Evolutionary conservation across 1,284 basidiomycete genomes (phyloP).

Genomic region (Moesziomyces globuligerus): DNA sequence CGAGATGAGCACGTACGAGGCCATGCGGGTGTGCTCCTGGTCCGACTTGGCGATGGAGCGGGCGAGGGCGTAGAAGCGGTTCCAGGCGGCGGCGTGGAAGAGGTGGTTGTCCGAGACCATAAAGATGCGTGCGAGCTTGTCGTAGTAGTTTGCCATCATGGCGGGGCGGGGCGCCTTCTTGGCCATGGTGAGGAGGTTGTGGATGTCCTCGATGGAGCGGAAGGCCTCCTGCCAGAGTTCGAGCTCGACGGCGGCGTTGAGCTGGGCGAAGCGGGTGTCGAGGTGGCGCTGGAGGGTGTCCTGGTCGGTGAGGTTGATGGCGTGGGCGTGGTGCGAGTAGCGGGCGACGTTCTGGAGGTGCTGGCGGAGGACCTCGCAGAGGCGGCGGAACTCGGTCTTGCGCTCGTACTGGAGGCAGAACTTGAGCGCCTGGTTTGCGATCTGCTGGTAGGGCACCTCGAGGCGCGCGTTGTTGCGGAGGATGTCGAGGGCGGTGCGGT

Average conservation of each 20-base stretch:
- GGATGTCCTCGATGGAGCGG: constrained; percentile 97
- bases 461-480: constrained; percentile 95
- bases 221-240: constrained; percentile 99
- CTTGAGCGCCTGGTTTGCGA: constrained; percentile 95
- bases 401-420: constrained; percentile 94
- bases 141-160: constrained; percentile 99
- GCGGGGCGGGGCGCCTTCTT: constrained; percentile 89
- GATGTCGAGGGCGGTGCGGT: constrained; percentile 94
- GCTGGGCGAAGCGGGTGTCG: constrained; percentile 96
- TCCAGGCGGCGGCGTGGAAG: constrained; percentile 97
- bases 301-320: constrained; percentile 97
- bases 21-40: constrained; percentile 82
- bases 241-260: constrained; percentile 97
- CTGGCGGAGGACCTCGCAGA: constrained; percentile 95
- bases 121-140: constrained; percentile 96
- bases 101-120: constrained; percentile 84
- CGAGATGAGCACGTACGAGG: constrained; percentile 90
- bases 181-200: constrained; percentile 87
- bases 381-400: constrained; percentile 95
- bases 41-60: constrained; percentile 69
- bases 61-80: constrained; percentile 74
- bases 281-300: constrained; percentile 97
- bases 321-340: constrained; percentile 91
- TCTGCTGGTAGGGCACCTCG: constrained; percentile 95
- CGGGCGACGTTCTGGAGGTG: constrained; percentile 95